phyloP scores from a whole-genome alignment of 2,329 filamentous ascomycete genomes.

The Pyrenophora tritici-repentis region DNA sequence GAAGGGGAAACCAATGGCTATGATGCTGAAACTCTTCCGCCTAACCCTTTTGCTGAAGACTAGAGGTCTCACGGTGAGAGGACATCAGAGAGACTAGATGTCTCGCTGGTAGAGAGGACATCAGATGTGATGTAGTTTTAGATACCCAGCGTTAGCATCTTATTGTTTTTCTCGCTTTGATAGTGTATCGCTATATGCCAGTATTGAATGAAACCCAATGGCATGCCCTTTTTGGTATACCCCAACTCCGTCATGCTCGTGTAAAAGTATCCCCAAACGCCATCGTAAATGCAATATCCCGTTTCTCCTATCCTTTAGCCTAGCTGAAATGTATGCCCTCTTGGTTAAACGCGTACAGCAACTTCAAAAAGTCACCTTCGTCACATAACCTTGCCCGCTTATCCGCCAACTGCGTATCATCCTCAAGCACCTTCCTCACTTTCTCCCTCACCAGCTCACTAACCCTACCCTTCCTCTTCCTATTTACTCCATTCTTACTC shows the following conservation, averaged over 20 bases:
- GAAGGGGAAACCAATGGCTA: conserved; percentile 20
- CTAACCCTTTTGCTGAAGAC: conserved; percentile 24
- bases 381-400: conserved; percentile 85
- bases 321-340: conserved; percentile 90
- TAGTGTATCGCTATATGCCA: background rate
- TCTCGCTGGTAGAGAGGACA: too few relatives aligned
- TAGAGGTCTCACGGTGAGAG: background rate
- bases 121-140: background rate
- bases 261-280: conserved; percentile 3
- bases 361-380: conserved; percentile 85
- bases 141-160: conserved; percentile 11
- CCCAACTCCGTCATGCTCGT: background rate
- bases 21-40: conserved; percentile 26
- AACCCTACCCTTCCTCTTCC: conserved; percentile 78
- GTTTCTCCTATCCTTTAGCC: background rate
- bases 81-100: too few relatives aligned
- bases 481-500: conserved; percentile 55
- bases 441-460: conserved; percentile 83
- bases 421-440: conserved; percentile 81
- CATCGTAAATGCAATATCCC: conserved; percentile 3
- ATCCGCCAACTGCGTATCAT: conserved; percentile 78
- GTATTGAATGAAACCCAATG: background rate
- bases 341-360: conserved; percentile 84
- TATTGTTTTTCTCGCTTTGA: background rate
- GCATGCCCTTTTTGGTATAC: conserved; percentile 1